Evolutionary conservation across 345 rosid genomes (phyloP).

Genomic region (Sonneratia caseolaris): DNA sequence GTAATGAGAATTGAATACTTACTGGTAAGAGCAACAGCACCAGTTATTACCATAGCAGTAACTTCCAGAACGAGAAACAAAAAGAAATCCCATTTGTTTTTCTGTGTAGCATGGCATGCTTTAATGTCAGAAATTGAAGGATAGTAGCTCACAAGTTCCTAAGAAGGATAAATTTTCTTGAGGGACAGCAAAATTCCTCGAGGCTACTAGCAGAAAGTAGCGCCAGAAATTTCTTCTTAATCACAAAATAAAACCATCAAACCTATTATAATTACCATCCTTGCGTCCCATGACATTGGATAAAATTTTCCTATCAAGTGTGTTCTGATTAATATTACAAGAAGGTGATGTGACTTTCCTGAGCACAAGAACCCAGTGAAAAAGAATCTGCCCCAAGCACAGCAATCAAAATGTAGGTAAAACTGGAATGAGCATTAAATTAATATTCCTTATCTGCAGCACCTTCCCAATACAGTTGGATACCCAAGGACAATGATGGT

Average conservation of each 20-base stretch:
- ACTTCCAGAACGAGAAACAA: constrained; percentile 76
- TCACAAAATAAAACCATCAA: background rate
- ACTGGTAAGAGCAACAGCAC: constrained; percentile 77
- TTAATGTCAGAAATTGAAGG: background rate
- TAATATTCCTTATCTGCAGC: constrained; percentile 7
- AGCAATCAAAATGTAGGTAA: background rate
- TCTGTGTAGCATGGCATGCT: constrained; percentile 40
- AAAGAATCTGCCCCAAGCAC: background rate
- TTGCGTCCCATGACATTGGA: background rate
- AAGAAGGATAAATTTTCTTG: background rate
- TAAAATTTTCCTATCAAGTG: background rate
- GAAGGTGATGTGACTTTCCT: background rate
- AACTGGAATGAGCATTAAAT: background rate
- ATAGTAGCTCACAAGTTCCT: background rate
- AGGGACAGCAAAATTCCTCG: background rate
- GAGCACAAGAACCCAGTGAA: background rate
- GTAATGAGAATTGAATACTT: constrained; percentile 23
- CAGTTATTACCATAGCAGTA: constrained; percentile 81
- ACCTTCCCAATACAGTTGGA: constrained; percentile 99
- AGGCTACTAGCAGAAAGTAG: background rate
- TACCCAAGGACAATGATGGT: constrained; percentile 98
- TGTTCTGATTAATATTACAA: background rate
- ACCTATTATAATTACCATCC: background rate
- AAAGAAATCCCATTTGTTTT: constrained; percentile 96
- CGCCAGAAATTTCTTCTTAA: background rate